phyloP scores from a whole-genome alignment of 768 basidiomycete genomes.

The Agrocybe praecox region DNA sequence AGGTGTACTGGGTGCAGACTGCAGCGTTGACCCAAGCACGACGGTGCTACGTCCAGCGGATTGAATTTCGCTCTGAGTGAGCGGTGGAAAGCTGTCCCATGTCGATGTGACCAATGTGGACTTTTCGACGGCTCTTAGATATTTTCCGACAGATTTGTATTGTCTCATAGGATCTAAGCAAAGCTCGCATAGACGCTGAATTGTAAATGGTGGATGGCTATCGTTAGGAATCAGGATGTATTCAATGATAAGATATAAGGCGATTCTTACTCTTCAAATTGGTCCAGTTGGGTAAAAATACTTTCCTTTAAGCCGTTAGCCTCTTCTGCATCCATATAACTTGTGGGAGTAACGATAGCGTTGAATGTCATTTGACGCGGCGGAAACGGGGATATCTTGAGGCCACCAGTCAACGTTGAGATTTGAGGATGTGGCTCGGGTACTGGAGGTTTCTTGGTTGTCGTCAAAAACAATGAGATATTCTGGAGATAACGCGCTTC shows the following conservation, averaged over 20 bases:
- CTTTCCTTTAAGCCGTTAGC: constrained; percentile 54
- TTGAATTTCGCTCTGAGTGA: constrained; percentile 39
- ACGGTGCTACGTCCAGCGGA: constrained; percentile 41
- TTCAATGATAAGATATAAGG: neutral
- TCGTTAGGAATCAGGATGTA: neutral
- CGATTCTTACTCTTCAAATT: constrained; percentile 69
- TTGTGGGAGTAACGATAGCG: constrained; percentile 55
- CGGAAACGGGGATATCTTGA: constrained; percentile 75
- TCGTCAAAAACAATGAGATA: constrained; percentile 47
- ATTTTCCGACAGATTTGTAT: constrained; percentile 83
- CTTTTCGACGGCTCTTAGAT: constrained; percentile 84
- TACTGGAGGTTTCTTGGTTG: constrained; percentile 34
- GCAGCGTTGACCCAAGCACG: constrained; percentile 45
- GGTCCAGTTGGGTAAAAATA: constrained; percentile 68
- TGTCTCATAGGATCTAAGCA: constrained; percentile 66
- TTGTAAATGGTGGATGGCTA: constrained; percentile 78
- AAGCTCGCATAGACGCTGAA: constrained; percentile 88
- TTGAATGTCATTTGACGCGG: constrained; percentile 54
- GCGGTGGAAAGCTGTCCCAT: constrained; percentile 67
- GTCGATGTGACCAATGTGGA: constrained; percentile 83
- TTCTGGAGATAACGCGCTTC: constrained; percentile 39
- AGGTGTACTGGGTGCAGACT: constrained; percentile 72
- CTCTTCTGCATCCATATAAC: constrained; percentile 62
- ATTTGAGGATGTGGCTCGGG: constrained; percentile 45
- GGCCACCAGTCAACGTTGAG: constrained; percentile 54